These are phyloP conservation scores for Prunus salicina DNA, from an alignment of 306 rosid genomes.

Conservation along the genomic window DNA sequence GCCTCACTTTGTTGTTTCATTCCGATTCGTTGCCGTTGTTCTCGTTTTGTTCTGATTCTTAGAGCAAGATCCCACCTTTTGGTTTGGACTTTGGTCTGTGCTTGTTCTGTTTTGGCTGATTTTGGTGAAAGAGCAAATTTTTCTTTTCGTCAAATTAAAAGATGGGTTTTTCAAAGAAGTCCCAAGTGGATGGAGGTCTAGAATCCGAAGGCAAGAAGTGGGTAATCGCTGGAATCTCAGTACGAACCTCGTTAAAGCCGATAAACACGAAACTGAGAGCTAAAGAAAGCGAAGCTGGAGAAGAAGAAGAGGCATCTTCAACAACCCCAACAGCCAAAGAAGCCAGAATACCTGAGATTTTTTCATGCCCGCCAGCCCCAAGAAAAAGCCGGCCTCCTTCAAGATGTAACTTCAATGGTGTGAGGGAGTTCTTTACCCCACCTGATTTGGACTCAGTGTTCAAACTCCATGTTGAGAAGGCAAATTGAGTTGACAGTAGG, in stretches of 20 bases:
- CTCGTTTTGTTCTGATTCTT: conserved; percentile 19
- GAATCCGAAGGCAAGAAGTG: conserved; percentile 73
- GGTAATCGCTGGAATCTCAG: conserved; percentile 71
- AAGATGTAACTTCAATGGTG: conserved; percentile 41
- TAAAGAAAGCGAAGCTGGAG: conserved; percentile 31
- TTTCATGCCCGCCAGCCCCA: conserved; percentile 84
- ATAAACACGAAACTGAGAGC: conserved; percentile 51
- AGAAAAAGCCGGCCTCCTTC: conserved; percentile 60
- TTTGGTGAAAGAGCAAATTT: neutral
- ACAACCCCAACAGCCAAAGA: conserved; percentile 86
- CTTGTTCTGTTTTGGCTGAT: neutral
- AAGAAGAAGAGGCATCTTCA: conserved; percentile 42
- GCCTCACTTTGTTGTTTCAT: neutral
- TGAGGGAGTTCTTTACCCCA: conserved; percentile 67
- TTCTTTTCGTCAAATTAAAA: neutral
- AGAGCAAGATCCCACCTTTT: conserved; percentile 17
- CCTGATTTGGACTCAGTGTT: conserved; percentile 94
- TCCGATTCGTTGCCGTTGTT: conserved; percentile 11
- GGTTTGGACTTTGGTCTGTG: conserved; percentile 10
- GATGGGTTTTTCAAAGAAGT: conserved; percentile 87
- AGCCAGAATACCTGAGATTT: conserved; percentile 66
- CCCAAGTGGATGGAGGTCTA: conserved; percentile 51
- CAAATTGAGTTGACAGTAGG: conserved; percentile 43
- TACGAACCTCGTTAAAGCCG: conserved; percentile 61
- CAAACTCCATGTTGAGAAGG: conserved; percentile 62